A percentile compares a stretch with the other conserved stretches of the same genome.
These are phyloP conservation scores for Cyphellophora europaea DNA, from an alignment of 2,329 filamentous ascomycete species.

Conservation along the genomic window DNA sequence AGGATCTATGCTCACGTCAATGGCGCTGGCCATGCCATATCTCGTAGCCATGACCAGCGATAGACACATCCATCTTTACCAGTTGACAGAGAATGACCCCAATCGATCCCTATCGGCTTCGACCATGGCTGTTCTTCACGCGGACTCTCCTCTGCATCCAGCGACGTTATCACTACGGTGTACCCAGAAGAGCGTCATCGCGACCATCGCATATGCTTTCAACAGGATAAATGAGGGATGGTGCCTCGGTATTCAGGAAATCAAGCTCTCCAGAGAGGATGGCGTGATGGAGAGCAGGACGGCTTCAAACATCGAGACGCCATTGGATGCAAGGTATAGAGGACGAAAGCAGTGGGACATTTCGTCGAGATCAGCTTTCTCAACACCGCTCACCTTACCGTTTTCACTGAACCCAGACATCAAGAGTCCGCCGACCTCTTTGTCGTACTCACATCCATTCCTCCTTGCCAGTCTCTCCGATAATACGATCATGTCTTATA, in stretches of 20 bases:
- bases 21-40: conserved; percentile 67
- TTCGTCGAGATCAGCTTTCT: conserved; percentile 17
- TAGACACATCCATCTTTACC: conserved; percentile 68
- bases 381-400: conserved; percentile 22
- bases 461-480: conserved; percentile 75
- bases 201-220: conserved; percentile 79
- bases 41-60: conserved; percentile 67
- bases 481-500: conserved; percentile 75
- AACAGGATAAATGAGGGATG: conserved; percentile 69
- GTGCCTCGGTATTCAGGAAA: conserved; percentile 86
- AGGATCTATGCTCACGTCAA: conserved; percentile 52
- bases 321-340: conserved; percentile 4
- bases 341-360: conserved; percentile 7
- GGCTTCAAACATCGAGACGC: conserved; percentile 16
- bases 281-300: conserved; percentile 10
- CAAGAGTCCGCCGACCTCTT: conserved; percentile 45
- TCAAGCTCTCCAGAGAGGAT: conserved; percentile 37
- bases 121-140: conserved; percentile 31
- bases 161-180: conserved; percentile 69
- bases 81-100: conserved; percentile 32
- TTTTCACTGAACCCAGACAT: conserved; percentile 26
- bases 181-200: conserved; percentile 55
- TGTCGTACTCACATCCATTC: conserved; percentile 75
- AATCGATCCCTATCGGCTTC: background rate
- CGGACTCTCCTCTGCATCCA: conserved; percentile 68